Base-by-base conservation (phyloP, 2,329 filamentous ascomycete species). In the Penicillium sp. region DNA sequence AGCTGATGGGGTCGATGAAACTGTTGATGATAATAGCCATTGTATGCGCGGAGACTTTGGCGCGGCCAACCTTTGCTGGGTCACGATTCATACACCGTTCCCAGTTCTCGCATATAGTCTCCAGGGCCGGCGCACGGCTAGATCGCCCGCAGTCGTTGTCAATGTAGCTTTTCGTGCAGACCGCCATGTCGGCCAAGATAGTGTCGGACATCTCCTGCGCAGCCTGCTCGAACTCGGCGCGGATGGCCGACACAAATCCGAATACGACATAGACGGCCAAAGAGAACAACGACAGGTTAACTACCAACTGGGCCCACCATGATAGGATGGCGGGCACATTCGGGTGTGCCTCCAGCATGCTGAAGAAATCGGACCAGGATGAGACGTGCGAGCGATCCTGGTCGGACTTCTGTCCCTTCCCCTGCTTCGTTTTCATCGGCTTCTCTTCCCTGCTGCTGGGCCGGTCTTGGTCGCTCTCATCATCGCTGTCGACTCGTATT, bases 21-120 rank as follows among this genome's bases (percentile, higher is more conserved):
- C 88, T 88, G 70, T 97, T 97, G 73, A 97, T 87, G 39, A 99
- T 96, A 68, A 91, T 86, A 1, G 93, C 93, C 68, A 97, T 89
- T 27, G 92, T 94, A 67, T 90, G 88, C 6, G 91, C 92, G 18
- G 88, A 90, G 38, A 96, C 85, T 65, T 87, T 88, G 40, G 93
- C 88, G 37, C 87, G 82, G 62, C 90, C 91, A 53, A 96, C 85
- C 53, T 85, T 85, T 42, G 86, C 81, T 0, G 91, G 87, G 66
- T 97, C 90, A 61, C 87, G 85, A 61, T 87, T 86, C 90, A 96
- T 96, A 74, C 94, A 97, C 32, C 84, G 79, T 60, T 88, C 86
- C 93, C 93, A 97, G 58, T 87, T 83, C 34, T 86, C 82, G 71
- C 94, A 99, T 4, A 88, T 77, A 0, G 75, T 75, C 58, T 88